These are phyloP conservation scores for Parasarocladium wereldwijsianum DNA, from an alignment of 2,329 filamentous ascomycete genomes.

Conservation along the genomic window DNA sequence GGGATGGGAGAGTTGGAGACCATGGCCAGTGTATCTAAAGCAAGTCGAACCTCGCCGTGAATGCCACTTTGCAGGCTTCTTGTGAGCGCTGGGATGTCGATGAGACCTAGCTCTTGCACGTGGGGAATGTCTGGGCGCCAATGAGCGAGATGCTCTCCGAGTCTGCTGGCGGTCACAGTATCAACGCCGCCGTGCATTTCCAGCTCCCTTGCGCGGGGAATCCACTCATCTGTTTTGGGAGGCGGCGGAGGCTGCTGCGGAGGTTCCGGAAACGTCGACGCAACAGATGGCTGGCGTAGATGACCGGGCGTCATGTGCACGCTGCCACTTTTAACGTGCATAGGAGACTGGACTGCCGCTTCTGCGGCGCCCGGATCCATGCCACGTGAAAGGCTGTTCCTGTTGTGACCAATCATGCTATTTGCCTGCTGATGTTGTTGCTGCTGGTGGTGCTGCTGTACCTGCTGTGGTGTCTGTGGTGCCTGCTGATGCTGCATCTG, in stretches of 20 bases:
- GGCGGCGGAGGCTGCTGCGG: slow-evolving; percentile 19
- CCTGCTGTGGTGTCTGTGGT: slow-evolving; percentile 5
- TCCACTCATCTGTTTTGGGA: slow-evolving; percentile 36
- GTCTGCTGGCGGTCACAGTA: slow-evolving; percentile 35
- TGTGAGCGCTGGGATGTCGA: slow-evolving; percentile 81
- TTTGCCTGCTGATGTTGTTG: slow-evolving; percentile 8
- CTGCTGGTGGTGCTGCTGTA: slow-evolving; percentile 6
- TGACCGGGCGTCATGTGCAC: slow-evolving; percentile 24
- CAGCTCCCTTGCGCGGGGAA: slow-evolving; percentile 37
- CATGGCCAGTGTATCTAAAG: slow-evolving; percentile 67
- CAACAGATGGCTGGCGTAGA: slow-evolving; percentile 11
- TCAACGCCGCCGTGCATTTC: slow-evolving; percentile 60
- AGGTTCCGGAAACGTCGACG: too few relatives aligned
- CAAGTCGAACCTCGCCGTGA: slow-evolving; percentile 75
- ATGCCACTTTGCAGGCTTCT: slow-evolving; percentile 84
- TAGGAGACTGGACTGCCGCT: slow-evolving; percentile 16
- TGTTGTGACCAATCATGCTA: slow-evolving; percentile 22
- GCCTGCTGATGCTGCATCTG: slow-evolving; percentile 10
- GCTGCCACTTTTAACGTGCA: slow-evolving; percentile 25
- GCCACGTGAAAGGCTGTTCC: slow-evolving; percentile 36
- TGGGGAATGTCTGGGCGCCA: slow-evolving; percentile 62
- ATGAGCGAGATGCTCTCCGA: slow-evolving; percentile 52
- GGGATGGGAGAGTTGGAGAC: slow-evolving; percentile 48
- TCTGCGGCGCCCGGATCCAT: slow-evolving; percentile 23
- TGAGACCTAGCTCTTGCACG: slow-evolving; percentile 65